Percentiles rank a stretch among this genome's conserved stretches.
phyloP scores from a whole-genome alignment of 2,329 filamentous ascomycete genomes.

The Exophiala sp. region DNA sequence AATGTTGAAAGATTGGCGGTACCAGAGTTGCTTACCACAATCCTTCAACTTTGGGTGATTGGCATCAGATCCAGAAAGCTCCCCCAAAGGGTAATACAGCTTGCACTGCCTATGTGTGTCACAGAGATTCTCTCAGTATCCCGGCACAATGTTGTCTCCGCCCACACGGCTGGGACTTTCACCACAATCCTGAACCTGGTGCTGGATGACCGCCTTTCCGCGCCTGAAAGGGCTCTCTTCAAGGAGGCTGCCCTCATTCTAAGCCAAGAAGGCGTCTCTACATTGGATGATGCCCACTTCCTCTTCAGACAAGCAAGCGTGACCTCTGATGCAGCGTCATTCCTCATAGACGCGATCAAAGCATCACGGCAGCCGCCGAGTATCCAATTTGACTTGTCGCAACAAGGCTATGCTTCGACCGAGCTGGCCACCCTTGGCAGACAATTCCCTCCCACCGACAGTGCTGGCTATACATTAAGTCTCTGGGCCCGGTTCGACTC shows the following conservation, averaged over 20 bases:
- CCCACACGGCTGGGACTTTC: slow-evolving; percentile 67
- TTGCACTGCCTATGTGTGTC: slow-evolving; percentile 62
- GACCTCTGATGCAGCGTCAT: slow-evolving; percentile 55
- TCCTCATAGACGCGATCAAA: slow-evolving; percentile 67
- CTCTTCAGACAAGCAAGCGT: slow-evolving; percentile 56
- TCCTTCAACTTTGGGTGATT: slow-evolving; percentile 25
- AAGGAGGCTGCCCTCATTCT: slow-evolving; percentile 59
- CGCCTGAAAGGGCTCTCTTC: slow-evolving; percentile 54
- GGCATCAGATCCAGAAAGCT: slow-evolving; percentile 10
- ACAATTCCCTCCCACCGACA: slow-evolving; percentile 72
- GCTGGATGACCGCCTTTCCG: slow-evolving; percentile 52
- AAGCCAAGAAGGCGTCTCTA: slow-evolving; percentile 72
- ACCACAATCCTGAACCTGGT: slow-evolving; percentile 60
- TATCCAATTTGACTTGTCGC: slow-evolving; percentile 88
- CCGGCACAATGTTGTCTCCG: slow-evolving; percentile 61
- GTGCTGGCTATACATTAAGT: slow-evolving; percentile 80
- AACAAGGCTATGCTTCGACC: slow-evolving; percentile 81
- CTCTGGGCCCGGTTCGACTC: slow-evolving; percentile 84
- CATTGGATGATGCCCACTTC: slow-evolving; percentile 74
- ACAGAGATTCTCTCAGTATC: slow-evolving; percentile 55
- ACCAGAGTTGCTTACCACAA: slow-evolving; percentile 28
- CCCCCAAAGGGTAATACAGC: slow-evolving; percentile 25
- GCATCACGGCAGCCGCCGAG: slow-evolving; percentile 71
- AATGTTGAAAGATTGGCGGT: slow-evolving; percentile 24
- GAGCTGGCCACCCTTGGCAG: slow-evolving; percentile 82